These are phyloP conservation scores for Recurvomyces mirabilis DNA, from an alignment of 495 filamentous ascomycete species.

Conservation along the genomic window DNA sequence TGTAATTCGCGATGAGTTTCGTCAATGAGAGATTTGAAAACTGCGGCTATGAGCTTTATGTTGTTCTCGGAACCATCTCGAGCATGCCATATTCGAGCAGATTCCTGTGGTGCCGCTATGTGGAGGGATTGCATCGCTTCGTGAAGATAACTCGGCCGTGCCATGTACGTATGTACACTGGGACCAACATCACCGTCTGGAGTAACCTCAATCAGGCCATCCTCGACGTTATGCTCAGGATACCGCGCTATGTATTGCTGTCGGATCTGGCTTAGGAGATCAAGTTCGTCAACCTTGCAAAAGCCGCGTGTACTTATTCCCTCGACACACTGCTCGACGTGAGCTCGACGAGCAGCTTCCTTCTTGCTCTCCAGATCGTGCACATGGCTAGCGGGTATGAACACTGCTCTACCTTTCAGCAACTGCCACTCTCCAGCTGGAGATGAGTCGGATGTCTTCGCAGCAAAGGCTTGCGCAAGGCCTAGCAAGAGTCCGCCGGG, in stretches of 20 bases:
- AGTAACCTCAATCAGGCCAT: neutral
- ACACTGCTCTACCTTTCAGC: neutral
- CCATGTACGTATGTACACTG: neutral
- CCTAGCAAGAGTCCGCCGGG: neutral
- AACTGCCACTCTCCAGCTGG: conserved; percentile 2
- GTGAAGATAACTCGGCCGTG: neutral
- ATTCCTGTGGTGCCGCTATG: conserved; percentile 1
- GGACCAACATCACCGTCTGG: neutral
- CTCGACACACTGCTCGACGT: neutral
- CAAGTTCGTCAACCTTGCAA: neutral
- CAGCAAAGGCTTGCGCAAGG: neutral
- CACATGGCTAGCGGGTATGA: neutral
- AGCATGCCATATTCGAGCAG: conserved; percentile 2
- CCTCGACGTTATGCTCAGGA: neutral
- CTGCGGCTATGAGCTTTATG: neutral
- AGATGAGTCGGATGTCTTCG: too few relatives aligned
- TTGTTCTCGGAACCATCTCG: neutral
- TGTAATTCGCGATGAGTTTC: neutral
- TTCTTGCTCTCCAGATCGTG: neutral
- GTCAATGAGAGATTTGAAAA: neutral
- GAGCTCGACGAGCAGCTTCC: neutral
- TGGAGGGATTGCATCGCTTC: neutral
- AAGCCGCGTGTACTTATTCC: neutral
- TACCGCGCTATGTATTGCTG: neutral
- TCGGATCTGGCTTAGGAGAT: neutral